Percentiles rank a stretch among this genome's conserved stretches.
Evolutionary conservation across 1,284 basidiomycete species (phyloP).

Genomic region (Neonothopanus nambi): DNA sequence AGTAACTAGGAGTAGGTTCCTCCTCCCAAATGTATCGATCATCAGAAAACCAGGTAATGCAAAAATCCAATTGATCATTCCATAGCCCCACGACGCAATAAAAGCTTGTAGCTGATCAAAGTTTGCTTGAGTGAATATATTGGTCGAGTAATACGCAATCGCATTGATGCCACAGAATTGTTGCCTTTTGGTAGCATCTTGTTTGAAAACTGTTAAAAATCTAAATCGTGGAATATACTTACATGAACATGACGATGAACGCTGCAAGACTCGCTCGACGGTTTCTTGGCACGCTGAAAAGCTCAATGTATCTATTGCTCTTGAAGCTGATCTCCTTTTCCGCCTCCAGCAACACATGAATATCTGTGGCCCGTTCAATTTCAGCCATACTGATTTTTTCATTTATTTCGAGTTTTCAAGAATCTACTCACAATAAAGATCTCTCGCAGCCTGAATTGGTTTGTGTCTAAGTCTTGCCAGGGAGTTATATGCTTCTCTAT

Average conservation of each 20-base stretch:
- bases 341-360: constrained; percentile 65
- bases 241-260: constrained; percentile 69
- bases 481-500: constrained; percentile 64
- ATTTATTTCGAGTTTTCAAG: too few species aligned
- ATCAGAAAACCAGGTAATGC: constrained; percentile 58
- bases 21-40: constrained; percentile 70
- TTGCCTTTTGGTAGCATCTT: too few species aligned
- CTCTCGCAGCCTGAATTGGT: constrained; percentile 75
- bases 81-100: constrained; percentile 60
- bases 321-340: constrained; percentile 58
- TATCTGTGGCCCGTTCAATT: constrained; percentile 42
- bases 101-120: constrained; percentile 51
- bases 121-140: constrained; percentile 38
- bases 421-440: constrained; percentile 51
- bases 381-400: too few species aligned
- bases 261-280: constrained; percentile 73
- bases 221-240: neutral
- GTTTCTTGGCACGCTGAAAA: constrained; percentile 74
- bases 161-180: constrained; percentile 70
- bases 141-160: constrained; percentile 59
- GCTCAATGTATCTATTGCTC: constrained; percentile 55
- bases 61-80: constrained; percentile 50
- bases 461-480: constrained; percentile 65
- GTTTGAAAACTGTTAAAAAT: neutral
- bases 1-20: too few species aligned